Conservation (phyloP, 2,329 filamentous ascomycete genomes). For the Scedosporium apiospermum region DNA sequence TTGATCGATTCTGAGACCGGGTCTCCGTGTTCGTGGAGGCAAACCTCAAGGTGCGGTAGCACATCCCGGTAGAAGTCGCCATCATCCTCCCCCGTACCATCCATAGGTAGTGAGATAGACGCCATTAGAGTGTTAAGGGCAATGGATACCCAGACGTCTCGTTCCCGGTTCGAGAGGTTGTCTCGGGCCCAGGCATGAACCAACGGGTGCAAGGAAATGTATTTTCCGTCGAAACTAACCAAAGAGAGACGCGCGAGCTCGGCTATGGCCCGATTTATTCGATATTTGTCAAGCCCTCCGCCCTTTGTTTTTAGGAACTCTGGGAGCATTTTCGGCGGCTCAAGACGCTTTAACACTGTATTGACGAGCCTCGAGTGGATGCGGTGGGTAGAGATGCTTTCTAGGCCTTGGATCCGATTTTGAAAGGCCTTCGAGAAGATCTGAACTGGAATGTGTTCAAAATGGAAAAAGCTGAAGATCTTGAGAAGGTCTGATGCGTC, state of each 20-base stretch:
- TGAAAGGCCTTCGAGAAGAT: not conserved
- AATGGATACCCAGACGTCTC: not conserved
- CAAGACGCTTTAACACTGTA: not conserved
- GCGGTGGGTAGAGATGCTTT: too few relatives aligned
- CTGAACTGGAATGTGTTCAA: not conserved
- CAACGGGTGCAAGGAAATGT: not conserved
- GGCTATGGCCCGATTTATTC: not conserved
- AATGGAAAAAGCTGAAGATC: not conserved
- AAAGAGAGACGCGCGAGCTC: not conserved
- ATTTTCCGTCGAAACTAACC: not conserved
- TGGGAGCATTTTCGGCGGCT: not conserved
- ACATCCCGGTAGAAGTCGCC: not conserved
- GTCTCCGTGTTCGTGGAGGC: not conserved
- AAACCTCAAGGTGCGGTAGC: not conserved
- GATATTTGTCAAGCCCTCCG: not conserved
- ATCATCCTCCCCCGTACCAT: not conserved
- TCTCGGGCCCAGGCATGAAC: not conserved
- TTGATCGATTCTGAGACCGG: not conserved
- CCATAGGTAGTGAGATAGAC: not conserved
- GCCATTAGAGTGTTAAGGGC: not conserved
- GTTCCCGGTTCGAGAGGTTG: not conserved
- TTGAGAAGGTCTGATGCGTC: conserved; percentile 1
- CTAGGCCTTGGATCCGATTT: not conserved
- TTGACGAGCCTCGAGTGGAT: not conserved
- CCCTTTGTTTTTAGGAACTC: not conserved